Evolutionary conservation across 164 flowering plant genomes (phyloP), one percentile per base, ranked within the genome.

Genomic region (Dillenia suffruticosa): DNA sequence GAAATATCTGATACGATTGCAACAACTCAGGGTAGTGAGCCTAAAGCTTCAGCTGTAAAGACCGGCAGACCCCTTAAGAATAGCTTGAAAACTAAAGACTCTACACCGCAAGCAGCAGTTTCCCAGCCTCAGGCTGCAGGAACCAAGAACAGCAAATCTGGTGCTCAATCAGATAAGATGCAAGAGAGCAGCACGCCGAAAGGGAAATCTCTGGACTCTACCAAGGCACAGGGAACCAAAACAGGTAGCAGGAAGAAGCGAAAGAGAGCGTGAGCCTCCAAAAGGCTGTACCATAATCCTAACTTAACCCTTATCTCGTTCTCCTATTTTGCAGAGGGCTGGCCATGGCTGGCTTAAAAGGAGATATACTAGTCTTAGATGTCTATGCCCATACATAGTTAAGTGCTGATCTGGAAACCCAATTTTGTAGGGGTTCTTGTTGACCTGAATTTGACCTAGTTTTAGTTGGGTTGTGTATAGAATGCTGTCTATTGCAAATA

Each of bases 241-340:
- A 13, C 65, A 14, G 82, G 76, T 56, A 49, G 75, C 44, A 82
- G 77, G 45, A 80, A 77, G 68, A 88, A 84, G 74, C 76, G 82
- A 17, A 65, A 64, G 45, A 74, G 79, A 64, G 40, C 0, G 40
- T 26, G 40, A 70, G 68, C 54, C 52, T 47, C 43, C 3, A 2
- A 53, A 26, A 57, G 52, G 70, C 66, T 66, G 60, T 59, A 43
- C 24, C 9, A 58, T 32, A 13, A 49, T 49, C 26, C 69, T 2
- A 16, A 46, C 8, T 17, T 45, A 63, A n/a, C 52, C 53, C 58
- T 50, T 55, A n/a, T 19, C 1, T 19, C 22, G 1, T 19, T 1
- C 22, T 19, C 22, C 22, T 19, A 19, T 19, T 19, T 19, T 19
- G 22, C 22, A 1, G 1, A 19, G 22, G 22, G 22, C 22, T 19